Conservation (phyloP, 768 basidiomycete species). For the Pleurotus tuoliensis region DNA sequence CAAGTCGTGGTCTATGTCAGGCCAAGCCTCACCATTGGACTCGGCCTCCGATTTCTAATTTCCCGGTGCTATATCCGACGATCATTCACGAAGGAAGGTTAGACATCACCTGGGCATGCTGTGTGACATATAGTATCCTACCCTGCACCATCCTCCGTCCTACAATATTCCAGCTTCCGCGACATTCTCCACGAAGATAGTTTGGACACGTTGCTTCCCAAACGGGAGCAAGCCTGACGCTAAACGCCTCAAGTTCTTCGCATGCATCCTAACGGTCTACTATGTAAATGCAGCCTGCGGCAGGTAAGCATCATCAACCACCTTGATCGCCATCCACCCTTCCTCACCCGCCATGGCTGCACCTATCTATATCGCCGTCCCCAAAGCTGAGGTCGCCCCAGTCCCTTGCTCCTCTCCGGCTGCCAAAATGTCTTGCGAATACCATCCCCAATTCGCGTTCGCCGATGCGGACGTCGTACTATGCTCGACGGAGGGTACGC, state of each 20-base stretch:
- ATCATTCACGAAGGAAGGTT: background rate
- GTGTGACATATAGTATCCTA: constrained; percentile 2
- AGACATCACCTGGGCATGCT: background rate
- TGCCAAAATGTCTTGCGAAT: constrained; percentile 5
- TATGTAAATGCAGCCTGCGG: constrained; percentile 5
- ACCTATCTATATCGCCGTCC: background rate
- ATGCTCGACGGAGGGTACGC: constrained; percentile 34
- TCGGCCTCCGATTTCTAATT: no score
- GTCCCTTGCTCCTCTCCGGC: background rate
- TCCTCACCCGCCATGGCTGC: constrained; percentile 4
- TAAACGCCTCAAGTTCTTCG: constrained; percentile 9
- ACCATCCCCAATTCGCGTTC: constrained; percentile 34
- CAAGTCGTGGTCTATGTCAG: background rate
- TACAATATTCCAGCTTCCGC: constrained; percentile 2
- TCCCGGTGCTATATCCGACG: no score
- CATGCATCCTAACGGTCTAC: constrained; percentile 3
- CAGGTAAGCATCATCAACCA: background rate
- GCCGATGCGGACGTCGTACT: constrained; percentile 38
- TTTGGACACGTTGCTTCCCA: constrained; percentile 5
- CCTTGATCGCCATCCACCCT: constrained; percentile 3
- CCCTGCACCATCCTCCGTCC: constrained; percentile 3
- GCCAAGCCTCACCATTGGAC: background rate
- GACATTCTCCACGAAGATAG: background rate
- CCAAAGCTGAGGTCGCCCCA: background rate
- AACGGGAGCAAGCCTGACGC: constrained; percentile 7